These are phyloP conservation scores for Cyclotella sp. DNA, from an alignment of 108 stramenopile species.

Conservation along the genomic window DNA sequence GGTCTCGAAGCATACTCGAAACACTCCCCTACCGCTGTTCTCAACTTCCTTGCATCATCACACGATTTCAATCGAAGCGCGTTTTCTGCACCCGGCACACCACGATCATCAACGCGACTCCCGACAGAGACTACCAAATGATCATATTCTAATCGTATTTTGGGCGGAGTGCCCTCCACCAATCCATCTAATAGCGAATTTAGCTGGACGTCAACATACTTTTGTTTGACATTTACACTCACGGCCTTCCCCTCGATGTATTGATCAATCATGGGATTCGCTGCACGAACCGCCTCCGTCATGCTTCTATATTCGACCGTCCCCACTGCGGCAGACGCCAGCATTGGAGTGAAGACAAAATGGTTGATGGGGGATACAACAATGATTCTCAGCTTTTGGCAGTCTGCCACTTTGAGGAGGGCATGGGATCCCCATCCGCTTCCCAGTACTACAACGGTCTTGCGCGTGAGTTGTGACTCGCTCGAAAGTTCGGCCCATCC, in stretches of 20 bases:
- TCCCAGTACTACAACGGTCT: slow-evolving; percentile 44
- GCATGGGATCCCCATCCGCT: slow-evolving; percentile 67
- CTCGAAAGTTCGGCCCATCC: slow-evolving; percentile 35
- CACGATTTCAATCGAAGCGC: slow-evolving; percentile 52
- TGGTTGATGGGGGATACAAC: slow-evolving; percentile 43
- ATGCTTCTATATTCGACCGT: slow-evolving; percentile 52
- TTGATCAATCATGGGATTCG: slow-evolving; percentile 58
- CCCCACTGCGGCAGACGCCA: slow-evolving; percentile 40
- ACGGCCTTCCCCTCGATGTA: slow-evolving; percentile 64
- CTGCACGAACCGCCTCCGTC: slow-evolving; percentile 34
- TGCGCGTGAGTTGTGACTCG: slow-evolving; percentile 31
- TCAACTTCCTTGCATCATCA: slow-evolving; percentile 59
- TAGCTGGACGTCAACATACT: slow-evolving; percentile 51
- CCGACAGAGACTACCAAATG: slow-evolving; percentile 66
- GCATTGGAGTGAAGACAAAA: slow-evolving; percentile 54
- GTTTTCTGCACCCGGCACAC: slow-evolving; percentile 57
- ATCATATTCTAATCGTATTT: slow-evolving; percentile 57
- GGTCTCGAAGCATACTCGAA: slow-evolving; percentile 71
- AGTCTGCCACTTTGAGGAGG: slow-evolving; percentile 63
- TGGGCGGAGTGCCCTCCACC: slow-evolving; percentile 33
- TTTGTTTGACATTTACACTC: slow-evolving; percentile 48
- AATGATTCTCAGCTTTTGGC: slow-evolving; percentile 50
- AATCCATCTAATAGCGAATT: slow-evolving; percentile 38
- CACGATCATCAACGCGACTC: slow-evolving; percentile 37
- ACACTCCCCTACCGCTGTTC: slow-evolving; percentile 52